phyloP scores from a whole-genome alignment of 2,329 filamentous ascomycete genomes.

The Monosporascus cannonballus region DNA sequence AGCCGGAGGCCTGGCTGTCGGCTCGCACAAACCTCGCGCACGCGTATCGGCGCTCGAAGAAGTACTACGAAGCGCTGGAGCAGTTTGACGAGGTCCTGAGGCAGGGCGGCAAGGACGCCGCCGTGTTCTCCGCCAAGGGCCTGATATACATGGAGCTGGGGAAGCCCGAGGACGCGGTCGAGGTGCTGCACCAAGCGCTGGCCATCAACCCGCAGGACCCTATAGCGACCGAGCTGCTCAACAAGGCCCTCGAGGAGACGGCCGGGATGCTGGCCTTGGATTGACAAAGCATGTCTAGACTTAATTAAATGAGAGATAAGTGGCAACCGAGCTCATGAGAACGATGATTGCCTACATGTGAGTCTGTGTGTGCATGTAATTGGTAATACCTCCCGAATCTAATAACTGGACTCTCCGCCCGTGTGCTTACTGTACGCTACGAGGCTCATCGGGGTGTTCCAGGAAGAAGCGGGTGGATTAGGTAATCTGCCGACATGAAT shows the following conservation, averaged over 20 bases:
- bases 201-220: conserved; percentile 74
- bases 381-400: no score
- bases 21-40: conserved; percentile 87
- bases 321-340: no score
- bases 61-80: conserved; percentile 64
- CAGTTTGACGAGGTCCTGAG: conserved; percentile 86
- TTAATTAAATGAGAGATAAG: no score
- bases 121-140: conserved; percentile 76
- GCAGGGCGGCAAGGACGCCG: conserved; percentile 71
- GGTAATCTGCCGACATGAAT: no score
- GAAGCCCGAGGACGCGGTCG: conserved; percentile 68
- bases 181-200: conserved; percentile 77
- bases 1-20: conserved; percentile 75
- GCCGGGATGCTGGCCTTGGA: conserved; percentile 28
- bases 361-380: no score
- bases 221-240: conserved; percentile 72
- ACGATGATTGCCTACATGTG: no score
- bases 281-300: background rate
- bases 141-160: conserved; percentile 76
- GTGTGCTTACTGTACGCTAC: no score
- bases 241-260: conserved; percentile 63
- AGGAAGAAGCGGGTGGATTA: no score
- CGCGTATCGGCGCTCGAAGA: conserved; percentile 67
- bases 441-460: no score
- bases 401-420: no score